Evolutionary conservation across 1,139 yeast species (phyloP).

Genomic region (Yamadazyma mexicana): DNA sequence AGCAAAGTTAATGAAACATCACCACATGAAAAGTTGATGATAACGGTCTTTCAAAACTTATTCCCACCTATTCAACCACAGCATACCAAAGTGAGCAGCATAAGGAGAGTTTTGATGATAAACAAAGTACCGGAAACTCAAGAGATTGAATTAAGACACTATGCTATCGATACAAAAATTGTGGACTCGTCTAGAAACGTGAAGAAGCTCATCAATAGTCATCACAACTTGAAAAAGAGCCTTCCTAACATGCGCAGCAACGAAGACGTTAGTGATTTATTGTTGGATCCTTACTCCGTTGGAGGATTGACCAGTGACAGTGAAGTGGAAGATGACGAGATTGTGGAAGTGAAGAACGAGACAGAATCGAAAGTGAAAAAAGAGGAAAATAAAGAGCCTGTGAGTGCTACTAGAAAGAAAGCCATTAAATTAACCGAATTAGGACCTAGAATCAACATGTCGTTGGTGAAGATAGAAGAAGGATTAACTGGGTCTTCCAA

Average conservation of each 20-base stretch:
- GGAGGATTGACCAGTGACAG: conserved; percentile 87
- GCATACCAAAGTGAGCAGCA: conserved; percentile 66
- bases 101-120: conserved; percentile 82
- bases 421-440: conserved; percentile 92
- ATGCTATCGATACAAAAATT: conserved; percentile 81
- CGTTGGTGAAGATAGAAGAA: conserved; percentile 85
- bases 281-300: conserved; percentile 79
- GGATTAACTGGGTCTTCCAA: conserved; percentile 77
- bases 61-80: conserved; percentile 93
- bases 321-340: conserved; percentile 90
- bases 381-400: conserved; percentile 17
- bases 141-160: conserved; percentile 82
- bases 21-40: conserved; percentile 75
- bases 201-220: conserved; percentile 71
- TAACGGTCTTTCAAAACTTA: conserved; percentile 92
- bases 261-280: conserved; percentile 77
- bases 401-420: conserved; percentile 59
- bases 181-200: conserved; percentile 83
- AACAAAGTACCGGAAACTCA: conserved; percentile 72
- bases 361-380: conserved; percentile 22
- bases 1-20: conserved; percentile 53
- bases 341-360: conserved; percentile 66
- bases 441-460: conserved; percentile 85
- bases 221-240: conserved; percentile 58
- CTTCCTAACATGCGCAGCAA: conserved; percentile 73